Percentiles rank a stretch among this genome's conserved stretches.
Conservation (phyloP, 768 basidiomycete species). For the Termitomyces sp. region DNA sequence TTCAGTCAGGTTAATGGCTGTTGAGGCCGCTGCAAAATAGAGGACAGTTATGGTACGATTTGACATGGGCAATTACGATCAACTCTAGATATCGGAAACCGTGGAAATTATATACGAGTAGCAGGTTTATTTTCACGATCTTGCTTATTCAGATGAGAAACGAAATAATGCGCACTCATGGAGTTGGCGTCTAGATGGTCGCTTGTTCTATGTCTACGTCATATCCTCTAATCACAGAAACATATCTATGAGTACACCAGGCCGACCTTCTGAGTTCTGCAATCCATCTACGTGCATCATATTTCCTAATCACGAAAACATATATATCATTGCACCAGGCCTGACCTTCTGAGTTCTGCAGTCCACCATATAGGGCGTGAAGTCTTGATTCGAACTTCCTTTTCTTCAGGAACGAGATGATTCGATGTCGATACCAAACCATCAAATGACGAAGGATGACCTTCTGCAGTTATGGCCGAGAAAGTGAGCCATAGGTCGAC, state of each 20-base stretch:
- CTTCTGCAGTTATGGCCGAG: slow-evolving; percentile 33
- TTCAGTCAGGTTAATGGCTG: slow-evolving; percentile 55
- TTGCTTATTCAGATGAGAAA: too few relatives aligned
- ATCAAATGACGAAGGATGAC: slow-evolving; percentile 72
- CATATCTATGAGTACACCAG: slow-evolving; percentile 5
- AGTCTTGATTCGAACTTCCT: slow-evolving; percentile 70
- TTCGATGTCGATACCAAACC: slow-evolving; percentile 93
- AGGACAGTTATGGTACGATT: slow-evolving; percentile 40
- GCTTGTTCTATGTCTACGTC: background rate
- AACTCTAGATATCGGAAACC: background rate
- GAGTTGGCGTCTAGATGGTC: too few relatives aligned
- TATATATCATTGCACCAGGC: slow-evolving; percentile 8
- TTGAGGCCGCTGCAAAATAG: slow-evolving; percentile 66
- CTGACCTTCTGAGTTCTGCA: slow-evolving; percentile 53
- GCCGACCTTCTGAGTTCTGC: slow-evolving; percentile 53
- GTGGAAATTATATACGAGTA: background rate
- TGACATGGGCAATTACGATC: slow-evolving; percentile 20
- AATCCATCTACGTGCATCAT: slow-evolving; percentile 54
- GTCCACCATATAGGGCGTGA: slow-evolving; percentile 90
- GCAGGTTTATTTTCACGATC: too few relatives aligned
- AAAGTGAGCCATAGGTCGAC: background rate
- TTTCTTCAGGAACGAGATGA: slow-evolving; percentile 69
- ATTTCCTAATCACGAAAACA: background rate
- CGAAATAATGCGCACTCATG: too few relatives aligned
- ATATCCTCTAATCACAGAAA: background rate